Percentiles rank a stretch among this genome's conserved stretches.
phyloP scores from a whole-genome alignment of 2,329 filamentous ascomycete genomes.

The Aureobasidium vineae region DNA sequence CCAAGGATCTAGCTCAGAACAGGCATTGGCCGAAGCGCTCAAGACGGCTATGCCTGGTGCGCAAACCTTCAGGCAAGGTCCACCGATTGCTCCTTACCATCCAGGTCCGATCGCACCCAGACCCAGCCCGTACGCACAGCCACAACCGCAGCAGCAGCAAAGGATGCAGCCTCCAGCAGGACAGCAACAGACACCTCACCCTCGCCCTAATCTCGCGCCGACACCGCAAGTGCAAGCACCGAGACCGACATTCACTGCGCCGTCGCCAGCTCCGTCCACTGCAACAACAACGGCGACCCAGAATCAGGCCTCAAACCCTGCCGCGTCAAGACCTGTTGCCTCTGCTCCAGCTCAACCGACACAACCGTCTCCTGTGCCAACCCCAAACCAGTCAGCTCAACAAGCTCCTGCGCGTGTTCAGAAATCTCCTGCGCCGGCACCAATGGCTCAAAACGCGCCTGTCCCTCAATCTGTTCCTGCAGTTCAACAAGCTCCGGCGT shows the following conservation, averaged over 20 bases:
- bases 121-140: constrained; percentile 9
- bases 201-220: background rate
- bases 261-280: background rate
- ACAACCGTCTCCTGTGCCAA: constrained; percentile 5
- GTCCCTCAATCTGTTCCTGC: background rate
- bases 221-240: constrained; percentile 14
- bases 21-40: constrained; percentile 21
- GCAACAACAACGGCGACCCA: background rate
- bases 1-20: background rate
- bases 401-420: background rate
- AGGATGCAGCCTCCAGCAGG: constrained; percentile 17
- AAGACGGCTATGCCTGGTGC: constrained; percentile 23
- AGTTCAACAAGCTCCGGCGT: background rate
- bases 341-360: background rate
- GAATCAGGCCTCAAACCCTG: background rate
- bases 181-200: constrained; percentile 13
- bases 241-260: constrained; percentile 16
- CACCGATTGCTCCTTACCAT: background rate
- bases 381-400: background rate
- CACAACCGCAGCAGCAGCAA: constrained; percentile 19
- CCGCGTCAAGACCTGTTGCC: background rate
- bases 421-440: constrained; percentile 11
- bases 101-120: background rate
- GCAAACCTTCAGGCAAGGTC: constrained; percentile 1
- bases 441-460: background rate